phyloP scores from a whole-genome alignment of 2,329 filamentous ascomycete species.

The Drechslerella coelobrocha region DNA sequence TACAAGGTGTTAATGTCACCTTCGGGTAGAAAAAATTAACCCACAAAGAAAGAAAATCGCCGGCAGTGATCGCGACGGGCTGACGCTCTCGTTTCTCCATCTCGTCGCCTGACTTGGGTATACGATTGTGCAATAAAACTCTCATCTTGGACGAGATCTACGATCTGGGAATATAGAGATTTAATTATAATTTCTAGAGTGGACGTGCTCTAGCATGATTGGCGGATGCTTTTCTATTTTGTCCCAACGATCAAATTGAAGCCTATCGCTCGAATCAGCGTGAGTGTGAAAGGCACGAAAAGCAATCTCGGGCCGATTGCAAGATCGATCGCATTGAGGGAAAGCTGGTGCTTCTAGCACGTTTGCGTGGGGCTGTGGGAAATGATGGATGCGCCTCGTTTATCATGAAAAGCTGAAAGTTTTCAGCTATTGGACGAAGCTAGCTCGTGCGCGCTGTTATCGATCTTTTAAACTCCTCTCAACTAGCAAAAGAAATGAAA shows the following conservation, averaged over 20 bases:
- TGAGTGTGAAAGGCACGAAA: constrained; percentile 26
- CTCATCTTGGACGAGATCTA: constrained; percentile 2
- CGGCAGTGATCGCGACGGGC: constrained; percentile 5
- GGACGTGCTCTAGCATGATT: background rate
- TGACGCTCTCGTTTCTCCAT: constrained; percentile 22
- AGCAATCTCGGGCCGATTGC: background rate
- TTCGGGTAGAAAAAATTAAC: constrained; percentile 44
- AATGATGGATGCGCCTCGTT: constrained; percentile 18
- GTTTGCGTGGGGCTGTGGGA: constrained; percentile 20
- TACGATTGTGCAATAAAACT: constrained; percentile 6
- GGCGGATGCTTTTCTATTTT: background rate
- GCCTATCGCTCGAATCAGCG: constrained; percentile 47
- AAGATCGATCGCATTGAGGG: background rate
- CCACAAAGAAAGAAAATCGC: constrained; percentile 17
- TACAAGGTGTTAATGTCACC: constrained; percentile 17
- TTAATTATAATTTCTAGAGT: too few species aligned
- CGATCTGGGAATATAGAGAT: background rate
- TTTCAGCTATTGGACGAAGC: background rate
- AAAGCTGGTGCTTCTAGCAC: background rate
- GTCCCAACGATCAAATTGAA: constrained; percentile 20
- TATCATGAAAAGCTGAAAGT: background rate
- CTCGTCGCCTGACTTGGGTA: constrained; percentile 40
- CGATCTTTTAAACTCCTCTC: too few species aligned
- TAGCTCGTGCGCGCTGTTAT: background rate
- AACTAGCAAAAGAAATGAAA: too few species aligned